Conservation (phyloP, 257 asterid genomes). For the Leptodermis oblonga region DNA sequence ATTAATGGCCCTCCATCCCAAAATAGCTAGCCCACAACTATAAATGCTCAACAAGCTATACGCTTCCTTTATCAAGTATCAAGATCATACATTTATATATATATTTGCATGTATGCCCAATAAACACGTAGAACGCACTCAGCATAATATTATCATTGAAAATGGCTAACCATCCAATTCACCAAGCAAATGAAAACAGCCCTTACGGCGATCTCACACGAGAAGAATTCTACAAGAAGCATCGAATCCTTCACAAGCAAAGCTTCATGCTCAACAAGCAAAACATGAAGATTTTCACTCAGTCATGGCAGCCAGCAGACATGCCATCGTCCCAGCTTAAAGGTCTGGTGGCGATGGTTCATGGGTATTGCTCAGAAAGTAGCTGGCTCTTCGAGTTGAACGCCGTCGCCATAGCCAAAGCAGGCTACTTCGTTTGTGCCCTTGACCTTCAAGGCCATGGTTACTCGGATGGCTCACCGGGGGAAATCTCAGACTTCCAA, state of each 20-base stretch:
- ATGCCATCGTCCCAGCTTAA: slow-evolving; percentile 12
- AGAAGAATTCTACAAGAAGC: slow-evolving; percentile 60
- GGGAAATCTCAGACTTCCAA: slow-evolving; percentile 43
- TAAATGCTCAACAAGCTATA: not conserved
- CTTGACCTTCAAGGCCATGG: slow-evolving; percentile 85
- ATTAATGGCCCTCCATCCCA: not conserved
- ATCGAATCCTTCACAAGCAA: slow-evolving; percentile 49
- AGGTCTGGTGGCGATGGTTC: slow-evolving; percentile 76
- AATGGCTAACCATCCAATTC: slow-evolving; percentile 62
- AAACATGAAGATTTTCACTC: slow-evolving; percentile 54
- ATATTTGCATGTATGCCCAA: not conserved
- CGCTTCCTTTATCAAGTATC: too few relatives aligned
- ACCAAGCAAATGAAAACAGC: slow-evolving; percentile 62
- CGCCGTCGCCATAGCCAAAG: slow-evolving; percentile 68
- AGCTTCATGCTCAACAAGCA: slow-evolving; percentile 54
- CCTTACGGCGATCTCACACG: slow-evolving; percentile 67
- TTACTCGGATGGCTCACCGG: slow-evolving; percentile 56
- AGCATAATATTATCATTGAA: slow-evolving; percentile 1
- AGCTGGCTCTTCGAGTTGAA: slow-evolving; percentile 76
- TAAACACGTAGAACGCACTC: not conserved
- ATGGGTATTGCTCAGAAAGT: slow-evolving; percentile 77
- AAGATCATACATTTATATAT: too few relatives aligned
- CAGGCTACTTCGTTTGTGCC: slow-evolving; percentile 62
- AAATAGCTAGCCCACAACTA: not conserved
- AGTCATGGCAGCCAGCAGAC: slow-evolving; percentile 60